Conservation (phyloP, 2,329 filamentous ascomycete genomes). For the Clathrospora elynae region DNA sequence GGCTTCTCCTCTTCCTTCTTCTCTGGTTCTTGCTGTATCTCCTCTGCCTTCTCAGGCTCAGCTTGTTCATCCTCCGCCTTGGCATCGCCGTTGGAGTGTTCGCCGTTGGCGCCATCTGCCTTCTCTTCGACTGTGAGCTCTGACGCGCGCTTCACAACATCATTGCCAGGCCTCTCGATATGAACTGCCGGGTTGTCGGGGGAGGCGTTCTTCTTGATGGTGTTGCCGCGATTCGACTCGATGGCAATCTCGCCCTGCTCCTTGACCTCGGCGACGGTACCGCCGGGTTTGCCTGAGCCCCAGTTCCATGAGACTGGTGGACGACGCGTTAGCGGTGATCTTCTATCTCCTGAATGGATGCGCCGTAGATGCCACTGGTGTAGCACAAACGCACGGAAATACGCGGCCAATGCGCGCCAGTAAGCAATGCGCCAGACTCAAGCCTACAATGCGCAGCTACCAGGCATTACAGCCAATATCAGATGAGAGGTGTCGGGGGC, state of each 20-base stretch:
- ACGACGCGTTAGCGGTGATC: slow-evolving; percentile 8
- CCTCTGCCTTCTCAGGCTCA: slow-evolving; percentile 44
- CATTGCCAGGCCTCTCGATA: slow-evolving; percentile 64
- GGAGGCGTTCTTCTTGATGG: slow-evolving; percentile 66
- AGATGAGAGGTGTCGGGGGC: neutral
- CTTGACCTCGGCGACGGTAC: slow-evolving; percentile 63
- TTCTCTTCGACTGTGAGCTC: slow-evolving; percentile 63
- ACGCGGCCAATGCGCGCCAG: slow-evolving; percentile 5
- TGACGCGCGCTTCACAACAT: slow-evolving; percentile 67
- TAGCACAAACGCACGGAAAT: slow-evolving; percentile 12
- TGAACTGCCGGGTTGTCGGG: slow-evolving; percentile 66
- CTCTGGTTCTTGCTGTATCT: slow-evolving; percentile 37
- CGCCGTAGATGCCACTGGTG: slow-evolving; percentile 18
- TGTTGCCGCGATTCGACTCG: slow-evolving; percentile 66
- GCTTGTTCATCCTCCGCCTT: slow-evolving; percentile 38
- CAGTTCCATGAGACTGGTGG: slow-evolving; percentile 67
- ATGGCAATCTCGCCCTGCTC: slow-evolving; percentile 65
- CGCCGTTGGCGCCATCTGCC: slow-evolving; percentile 39
- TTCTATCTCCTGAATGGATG: slow-evolving; percentile 28
- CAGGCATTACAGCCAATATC: neutral
- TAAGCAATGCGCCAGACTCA: slow-evolving; percentile 7
- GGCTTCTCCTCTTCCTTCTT: slow-evolving; percentile 39
- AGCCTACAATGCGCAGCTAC: neutral
- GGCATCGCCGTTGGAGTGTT: slow-evolving; percentile 46
- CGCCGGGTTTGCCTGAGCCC: slow-evolving; percentile 60